Conservation (phyloP, 495 filamentous ascomycete species). For the Platismatia glauca region DNA sequence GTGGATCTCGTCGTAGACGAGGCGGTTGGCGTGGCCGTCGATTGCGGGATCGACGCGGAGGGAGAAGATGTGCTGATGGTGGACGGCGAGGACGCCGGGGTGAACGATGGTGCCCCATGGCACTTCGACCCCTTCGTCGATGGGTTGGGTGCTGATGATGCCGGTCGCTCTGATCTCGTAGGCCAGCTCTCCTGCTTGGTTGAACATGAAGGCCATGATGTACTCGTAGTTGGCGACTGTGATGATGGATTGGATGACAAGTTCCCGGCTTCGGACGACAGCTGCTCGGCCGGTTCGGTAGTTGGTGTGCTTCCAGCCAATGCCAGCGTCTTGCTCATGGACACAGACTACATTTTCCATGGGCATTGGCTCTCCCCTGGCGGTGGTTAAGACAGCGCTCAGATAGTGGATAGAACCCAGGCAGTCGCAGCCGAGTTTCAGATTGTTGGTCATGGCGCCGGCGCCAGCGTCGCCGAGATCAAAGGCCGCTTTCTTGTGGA, state of each 20-base stretch:
- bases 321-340: conserved; percentile 60
- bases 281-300: conserved; percentile 53
- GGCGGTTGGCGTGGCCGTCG: conserved; percentile 62
- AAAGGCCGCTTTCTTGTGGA: conserved; percentile 60
- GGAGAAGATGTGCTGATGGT: conserved; percentile 88
- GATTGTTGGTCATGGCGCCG: conserved; percentile 57
- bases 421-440: conserved; percentile 59
- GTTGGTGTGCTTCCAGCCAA: conserved; percentile 61
- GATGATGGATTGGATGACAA: conserved; percentile 66
- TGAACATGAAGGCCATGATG: conserved; percentile 76
- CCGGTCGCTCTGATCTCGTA: conserved; percentile 83
- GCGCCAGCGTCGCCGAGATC: conserved; percentile 62
- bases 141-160: conserved; percentile 74
- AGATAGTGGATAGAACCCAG: conserved; percentile 61
- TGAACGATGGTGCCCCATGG: conserved; percentile 80
- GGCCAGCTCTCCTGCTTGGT: conserved; percentile 69
- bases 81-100: conserved; percentile 69
- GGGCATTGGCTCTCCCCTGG: conserved; percentile 45
- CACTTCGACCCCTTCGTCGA: conserved; percentile 58
- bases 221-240: conserved; percentile 81
- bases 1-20: conserved; percentile 65
- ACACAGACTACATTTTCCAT: conserved; percentile 54
- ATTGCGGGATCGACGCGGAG: conserved; percentile 77
- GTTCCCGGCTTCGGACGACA: conserved; percentile 50
- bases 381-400: conserved; percentile 47